Conservation (phyloP, 768 basidiomycete species). For the Tylopilus subfusipes region DNA sequence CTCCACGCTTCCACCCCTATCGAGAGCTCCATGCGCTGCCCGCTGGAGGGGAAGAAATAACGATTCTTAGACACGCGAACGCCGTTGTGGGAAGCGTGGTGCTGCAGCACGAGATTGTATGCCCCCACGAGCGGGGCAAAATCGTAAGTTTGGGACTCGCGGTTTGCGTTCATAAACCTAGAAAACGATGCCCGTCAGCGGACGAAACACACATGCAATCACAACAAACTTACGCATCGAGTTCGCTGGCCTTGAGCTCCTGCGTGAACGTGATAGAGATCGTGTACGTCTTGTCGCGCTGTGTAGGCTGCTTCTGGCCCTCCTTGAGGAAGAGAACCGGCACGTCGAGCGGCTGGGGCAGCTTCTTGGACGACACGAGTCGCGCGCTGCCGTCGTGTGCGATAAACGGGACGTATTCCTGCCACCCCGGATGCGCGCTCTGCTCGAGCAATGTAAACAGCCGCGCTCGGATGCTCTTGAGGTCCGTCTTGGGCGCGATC, state of each 20-base stretch:
- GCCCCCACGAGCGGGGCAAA: constrained; percentile 42
- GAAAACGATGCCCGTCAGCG: background rate
- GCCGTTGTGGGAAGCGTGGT: constrained; percentile 41
- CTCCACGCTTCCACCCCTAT: constrained; percentile 42
- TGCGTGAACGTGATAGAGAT: constrained; percentile 34
- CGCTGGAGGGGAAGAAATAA: constrained; percentile 44
- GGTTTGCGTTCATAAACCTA: constrained; percentile 41
- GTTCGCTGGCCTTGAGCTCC: constrained; percentile 28
- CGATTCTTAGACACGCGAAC: constrained; percentile 48
- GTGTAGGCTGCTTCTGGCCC: constrained; percentile 33
- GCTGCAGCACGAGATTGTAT: constrained; percentile 45
- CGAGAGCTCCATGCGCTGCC: constrained; percentile 26
- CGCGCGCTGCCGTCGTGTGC: constrained; percentile 43
- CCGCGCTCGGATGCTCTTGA: constrained; percentile 38
- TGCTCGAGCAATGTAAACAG: constrained; percentile 44
- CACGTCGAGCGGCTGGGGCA: constrained; percentile 37
- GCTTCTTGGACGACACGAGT: constrained; percentile 37
- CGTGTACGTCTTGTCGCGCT: constrained; percentile 34
- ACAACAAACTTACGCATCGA: constrained; percentile 32
- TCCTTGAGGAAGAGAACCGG: constrained; percentile 39
- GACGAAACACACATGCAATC: background rate
- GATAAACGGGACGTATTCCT: constrained; percentile 28
- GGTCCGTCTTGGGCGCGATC: constrained; percentile 33
- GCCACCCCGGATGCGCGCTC: constrained; percentile 36
- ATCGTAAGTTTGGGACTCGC: constrained; percentile 37